These are phyloP conservation scores for Ophiostoma perfectum DNA, from an alignment of 2,329 filamentous ascomycete genomes.

Conservation along the genomic window DNA sequence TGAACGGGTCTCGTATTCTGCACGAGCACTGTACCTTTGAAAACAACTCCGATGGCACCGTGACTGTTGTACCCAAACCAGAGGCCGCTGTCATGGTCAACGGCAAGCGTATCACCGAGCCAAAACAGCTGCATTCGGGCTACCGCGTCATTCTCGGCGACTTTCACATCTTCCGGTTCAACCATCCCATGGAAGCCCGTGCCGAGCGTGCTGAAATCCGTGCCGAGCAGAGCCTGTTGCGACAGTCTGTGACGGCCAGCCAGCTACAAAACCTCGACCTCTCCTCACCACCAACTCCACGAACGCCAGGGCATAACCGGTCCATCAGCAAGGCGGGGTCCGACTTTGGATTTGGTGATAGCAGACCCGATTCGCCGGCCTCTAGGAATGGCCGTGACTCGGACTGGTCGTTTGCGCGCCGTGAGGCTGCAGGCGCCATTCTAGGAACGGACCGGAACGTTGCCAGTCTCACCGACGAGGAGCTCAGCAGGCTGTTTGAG, in stretches of 20 bases:
- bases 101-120: conserved; percentile 79
- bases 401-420: conserved; percentile 89
- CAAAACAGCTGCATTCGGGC: conserved; percentile 80
- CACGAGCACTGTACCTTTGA: conserved; percentile 92
- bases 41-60: conserved; percentile 76
- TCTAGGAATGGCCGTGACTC: conserved; percentile 69
- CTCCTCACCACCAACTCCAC: conserved; percentile 48
- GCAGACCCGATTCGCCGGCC: conserved; percentile 75
- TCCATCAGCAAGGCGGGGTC: conserved; percentile 73
- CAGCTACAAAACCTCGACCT: conserved; percentile 56
- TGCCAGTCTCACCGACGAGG: conserved; percentile 82
- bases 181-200: conserved; percentile 91
- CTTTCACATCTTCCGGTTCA: conserved; percentile 98
- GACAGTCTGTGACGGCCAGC: conserved; percentile 68
- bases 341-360: conserved; percentile 58
- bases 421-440: conserved; percentile 88
- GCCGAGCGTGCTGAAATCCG: conserved; percentile 85
- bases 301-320: conserved; percentile 65
- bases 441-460: conserved; percentile 90
- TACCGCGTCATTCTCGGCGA: conserved; percentile 94
- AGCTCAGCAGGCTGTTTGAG: conserved; percentile 87
- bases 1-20: conserved; percentile 90
- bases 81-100: conserved; percentile 99
- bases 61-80: conserved; percentile 83
- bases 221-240: conserved; percentile 70